These are phyloP conservation scores for Panus rudis DNA, from an alignment of 768 basidiomycete species.

Conservation along the genomic window DNA sequence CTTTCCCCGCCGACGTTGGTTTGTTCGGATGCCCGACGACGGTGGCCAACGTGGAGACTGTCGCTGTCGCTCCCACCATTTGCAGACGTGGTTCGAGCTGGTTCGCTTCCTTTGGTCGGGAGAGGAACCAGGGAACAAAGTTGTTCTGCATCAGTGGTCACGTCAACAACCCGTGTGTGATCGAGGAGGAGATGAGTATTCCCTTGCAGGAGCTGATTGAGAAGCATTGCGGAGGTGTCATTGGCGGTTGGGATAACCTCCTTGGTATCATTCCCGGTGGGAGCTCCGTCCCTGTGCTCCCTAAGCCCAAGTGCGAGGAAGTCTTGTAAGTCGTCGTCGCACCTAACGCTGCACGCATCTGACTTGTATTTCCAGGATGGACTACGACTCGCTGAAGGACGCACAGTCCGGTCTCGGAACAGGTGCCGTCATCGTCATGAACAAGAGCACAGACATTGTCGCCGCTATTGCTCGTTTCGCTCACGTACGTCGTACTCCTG, in stretches of 20 bases:
- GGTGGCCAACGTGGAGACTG: slow-evolving; percentile 98
- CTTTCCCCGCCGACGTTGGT: slow-evolving; percentile 98
- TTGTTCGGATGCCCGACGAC: slow-evolving; percentile 96
- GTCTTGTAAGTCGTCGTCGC: slow-evolving; percentile 61
- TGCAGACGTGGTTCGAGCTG: slow-evolving; percentile 81
- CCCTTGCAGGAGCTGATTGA: slow-evolving; percentile 90
- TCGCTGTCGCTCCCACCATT: slow-evolving; percentile 96
- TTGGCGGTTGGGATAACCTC: slow-evolving; percentile 94
- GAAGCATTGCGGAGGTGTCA: slow-evolving; percentile 94
- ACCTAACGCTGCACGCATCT: background rate
- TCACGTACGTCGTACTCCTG: slow-evolving; percentile 39
- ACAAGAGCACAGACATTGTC: slow-evolving; percentile 94
- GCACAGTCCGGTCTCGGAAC: slow-evolving; percentile 95
- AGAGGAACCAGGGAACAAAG: slow-evolving; percentile 95
- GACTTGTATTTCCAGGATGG: slow-evolving; percentile 56
- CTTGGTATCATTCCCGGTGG: slow-evolving; percentile 97
- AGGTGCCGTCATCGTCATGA: slow-evolving; percentile 98
- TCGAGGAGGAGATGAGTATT: slow-evolving; percentile 99
- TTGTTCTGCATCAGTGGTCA: slow-evolving; percentile 94
- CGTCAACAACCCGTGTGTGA: slow-evolving; percentile 95
- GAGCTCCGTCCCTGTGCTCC: slow-evolving; percentile 88
- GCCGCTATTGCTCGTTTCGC: slow-evolving; percentile 92
- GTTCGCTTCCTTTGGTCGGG: slow-evolving; percentile 90
- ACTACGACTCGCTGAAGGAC: slow-evolving; percentile 96
- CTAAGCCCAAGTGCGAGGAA: slow-evolving; percentile 73